Conservation (phyloP, 345 rosid species). For the Angophora floribunda region DNA sequence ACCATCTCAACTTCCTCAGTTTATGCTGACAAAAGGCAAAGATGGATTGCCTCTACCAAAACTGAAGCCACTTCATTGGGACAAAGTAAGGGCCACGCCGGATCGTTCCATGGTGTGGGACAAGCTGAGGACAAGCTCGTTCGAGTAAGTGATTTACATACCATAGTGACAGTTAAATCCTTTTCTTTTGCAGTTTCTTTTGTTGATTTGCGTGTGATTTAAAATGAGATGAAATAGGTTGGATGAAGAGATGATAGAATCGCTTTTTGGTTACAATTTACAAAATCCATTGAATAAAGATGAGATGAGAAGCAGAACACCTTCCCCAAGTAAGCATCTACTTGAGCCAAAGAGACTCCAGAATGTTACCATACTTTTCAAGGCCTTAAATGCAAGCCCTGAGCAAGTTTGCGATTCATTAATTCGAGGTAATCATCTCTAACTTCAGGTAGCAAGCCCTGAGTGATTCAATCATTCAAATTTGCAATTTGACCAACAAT, state of each 20-base stretch:
- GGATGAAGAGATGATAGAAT: conserved; percentile 97
- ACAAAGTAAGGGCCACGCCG: conserved; percentile 95
- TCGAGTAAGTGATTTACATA: conserved; percentile 50
- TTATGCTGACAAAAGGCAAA: conserved; percentile 37
- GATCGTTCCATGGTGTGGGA: conserved; percentile 94
- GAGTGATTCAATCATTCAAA: neutral
- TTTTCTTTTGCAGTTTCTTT: neutral
- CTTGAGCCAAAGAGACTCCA: conserved; percentile 92
- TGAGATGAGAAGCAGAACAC: conserved; percentile 69
- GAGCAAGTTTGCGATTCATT: conserved; percentile 80
- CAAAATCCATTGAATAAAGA: conserved; percentile 50
- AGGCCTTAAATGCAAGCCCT: conserved; percentile 59
- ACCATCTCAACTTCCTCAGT: conserved; percentile 36
- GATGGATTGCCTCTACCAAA: conserved; percentile 77
- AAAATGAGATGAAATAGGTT: conserved; percentile 32
- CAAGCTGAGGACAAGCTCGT: conserved; percentile 81
- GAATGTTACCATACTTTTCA: conserved; percentile 83
- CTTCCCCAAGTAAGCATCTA: conserved; percentile 87
- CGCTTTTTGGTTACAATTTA: conserved; percentile 80
- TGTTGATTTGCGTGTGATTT: neutral
- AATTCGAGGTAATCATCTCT: conserved; percentile 39
- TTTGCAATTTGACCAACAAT: neutral
- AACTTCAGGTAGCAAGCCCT: neutral
- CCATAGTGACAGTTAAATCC: neutral
- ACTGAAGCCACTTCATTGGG: conserved; percentile 98